These are phyloP conservation scores for Trichocladium antarcticum DNA, from an alignment of 495 filamentous ascomycete genomes.

Conservation along the genomic window DNA sequence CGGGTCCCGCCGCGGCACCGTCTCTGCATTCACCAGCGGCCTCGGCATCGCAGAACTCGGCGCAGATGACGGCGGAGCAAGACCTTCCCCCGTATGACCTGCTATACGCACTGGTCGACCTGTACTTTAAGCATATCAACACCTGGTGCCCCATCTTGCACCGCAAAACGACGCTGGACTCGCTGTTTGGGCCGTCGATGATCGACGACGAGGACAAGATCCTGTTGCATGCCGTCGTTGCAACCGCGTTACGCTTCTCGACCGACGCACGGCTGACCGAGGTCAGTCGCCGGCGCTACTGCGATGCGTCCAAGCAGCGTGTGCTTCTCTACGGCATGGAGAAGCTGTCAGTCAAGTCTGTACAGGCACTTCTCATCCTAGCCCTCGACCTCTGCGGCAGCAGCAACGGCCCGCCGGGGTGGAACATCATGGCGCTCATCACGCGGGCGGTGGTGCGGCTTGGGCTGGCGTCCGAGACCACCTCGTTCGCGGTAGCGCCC, in stretches of 20 bases:
- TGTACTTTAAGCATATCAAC: slow-evolving; percentile 87
- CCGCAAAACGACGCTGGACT: slow-evolving; percentile 63
- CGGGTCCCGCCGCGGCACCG: slow-evolving; percentile 18
- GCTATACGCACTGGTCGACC: slow-evolving; percentile 65
- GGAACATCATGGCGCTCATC: slow-evolving; percentile 81
- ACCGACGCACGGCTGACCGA: slow-evolving; percentile 60
- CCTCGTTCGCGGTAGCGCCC: slow-evolving; percentile 61
- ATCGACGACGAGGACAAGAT: slow-evolving; percentile 73
- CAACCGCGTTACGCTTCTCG: slow-evolving; percentile 73
- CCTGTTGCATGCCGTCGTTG: slow-evolving; percentile 75
- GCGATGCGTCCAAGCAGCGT: slow-evolving; percentile 70
- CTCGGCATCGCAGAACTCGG: slow-evolving; percentile 26
- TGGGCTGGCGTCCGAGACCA: slow-evolving; percentile 68
- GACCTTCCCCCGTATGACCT: slow-evolving; percentile 80
- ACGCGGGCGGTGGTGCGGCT: slow-evolving; percentile 77
- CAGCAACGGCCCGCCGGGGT: slow-evolving; percentile 74
- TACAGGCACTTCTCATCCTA: slow-evolving; percentile 76
- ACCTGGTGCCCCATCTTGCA: slow-evolving; percentile 86
- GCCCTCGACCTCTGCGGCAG: slow-evolving; percentile 67
- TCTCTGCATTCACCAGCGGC: slow-evolving; percentile 37
- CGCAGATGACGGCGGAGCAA: slow-evolving; percentile 46
- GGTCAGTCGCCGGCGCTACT: slow-evolving; percentile 57
- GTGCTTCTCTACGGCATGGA: slow-evolving; percentile 77
- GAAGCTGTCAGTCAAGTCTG: slow-evolving; percentile 74
- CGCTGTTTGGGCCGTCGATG: slow-evolving; percentile 64